A percentile compares a stretch with the other conserved stretches of the same genome.
Conservation (phyloP, 1,139 yeast genomes). For the Suhomyces atakaporum region DNA sequence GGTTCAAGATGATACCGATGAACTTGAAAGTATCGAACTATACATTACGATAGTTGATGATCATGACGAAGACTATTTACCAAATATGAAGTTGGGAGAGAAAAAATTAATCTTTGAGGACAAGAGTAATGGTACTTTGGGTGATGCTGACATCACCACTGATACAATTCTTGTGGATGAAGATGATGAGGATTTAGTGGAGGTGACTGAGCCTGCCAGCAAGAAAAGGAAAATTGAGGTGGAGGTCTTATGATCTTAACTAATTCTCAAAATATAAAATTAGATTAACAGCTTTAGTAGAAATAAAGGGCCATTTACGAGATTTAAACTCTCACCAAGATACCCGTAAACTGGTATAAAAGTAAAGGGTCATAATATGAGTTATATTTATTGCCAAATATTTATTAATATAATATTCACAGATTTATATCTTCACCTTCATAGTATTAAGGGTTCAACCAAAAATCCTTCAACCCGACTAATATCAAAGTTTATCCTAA, state of each 20-base stretch:
- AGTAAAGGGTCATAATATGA: too few species aligned
- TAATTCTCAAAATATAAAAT: too few species aligned
- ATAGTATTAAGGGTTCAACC: too few species aligned
- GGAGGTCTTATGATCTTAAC: conserved; percentile 1
- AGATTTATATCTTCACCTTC: too few species aligned
- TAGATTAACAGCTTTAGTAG: too few species aligned
- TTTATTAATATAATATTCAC: too few species aligned
- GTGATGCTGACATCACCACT: conserved; percentile 14
- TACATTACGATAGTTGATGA: conserved; percentile 41
- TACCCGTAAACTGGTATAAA: too few species aligned
- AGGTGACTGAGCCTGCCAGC: conserved; percentile 14
- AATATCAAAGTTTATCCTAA: too few species aligned
- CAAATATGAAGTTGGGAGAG: conserved; percentile 21
- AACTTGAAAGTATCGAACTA: conserved; percentile 68
- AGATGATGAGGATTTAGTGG: conserved; percentile 17
- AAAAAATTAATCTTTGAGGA: conserved; percentile 9
- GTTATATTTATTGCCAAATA: too few species aligned
- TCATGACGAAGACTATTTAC: conserved; percentile 19
- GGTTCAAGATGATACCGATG: conserved; percentile 78
- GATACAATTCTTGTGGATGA: conserved; percentile 14
- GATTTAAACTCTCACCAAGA: too few species aligned
- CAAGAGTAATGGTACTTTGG: conserved; percentile 2
- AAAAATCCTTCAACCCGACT: too few species aligned
- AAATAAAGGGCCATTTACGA: too few species aligned
- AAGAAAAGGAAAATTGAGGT: conserved; percentile 16